These are phyloP conservation scores for Chaetomiaceae sp. DNA, from an alignment of 2,329 filamentous ascomycete genomes.

Conservation along the genomic window DNA sequence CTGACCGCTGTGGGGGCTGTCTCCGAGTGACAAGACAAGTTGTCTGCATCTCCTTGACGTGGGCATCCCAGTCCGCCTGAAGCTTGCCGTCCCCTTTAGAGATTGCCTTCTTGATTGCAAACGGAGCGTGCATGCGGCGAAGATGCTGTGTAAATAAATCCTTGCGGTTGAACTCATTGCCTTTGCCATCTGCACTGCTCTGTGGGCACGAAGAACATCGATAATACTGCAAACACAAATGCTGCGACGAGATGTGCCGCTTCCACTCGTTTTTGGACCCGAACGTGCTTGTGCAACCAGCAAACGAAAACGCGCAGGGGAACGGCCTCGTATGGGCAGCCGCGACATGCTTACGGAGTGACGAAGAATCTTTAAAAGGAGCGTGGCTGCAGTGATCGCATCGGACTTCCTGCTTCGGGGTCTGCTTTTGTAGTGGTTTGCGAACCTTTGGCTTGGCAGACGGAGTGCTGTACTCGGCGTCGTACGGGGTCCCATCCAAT, in stretches of 20 bases:
- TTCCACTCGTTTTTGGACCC: slow-evolving; percentile 98
- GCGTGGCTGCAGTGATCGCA: slow-evolving; percentile 60
- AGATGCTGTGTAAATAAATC: slow-evolving; percentile 94
- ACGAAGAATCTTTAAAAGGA: slow-evolving; percentile 64
- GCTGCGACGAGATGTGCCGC: slow-evolving; percentile 84
- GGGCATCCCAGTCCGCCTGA: slow-evolving; percentile 59
- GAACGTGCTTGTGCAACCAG: slow-evolving; percentile 79
- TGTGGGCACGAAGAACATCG: slow-evolving; percentile 59
- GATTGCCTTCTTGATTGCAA: slow-evolving; percentile 55
- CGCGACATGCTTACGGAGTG: slow-evolving; percentile 62
- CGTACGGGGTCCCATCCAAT: slow-evolving; percentile 37
- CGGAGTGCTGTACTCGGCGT: slow-evolving; percentile 34
- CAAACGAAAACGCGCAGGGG: slow-evolving; percentile 78
- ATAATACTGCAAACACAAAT: slow-evolving; percentile 67
- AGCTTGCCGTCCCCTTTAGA: slow-evolving; percentile 56
- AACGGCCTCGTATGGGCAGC: slow-evolving; percentile 70
- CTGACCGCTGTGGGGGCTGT: slow-evolving; percentile 64
- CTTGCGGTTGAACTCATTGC: slow-evolving; percentile 83
- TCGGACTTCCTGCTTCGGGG: slow-evolving; percentile 55
- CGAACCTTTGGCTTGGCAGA: slow-evolving; percentile 41
- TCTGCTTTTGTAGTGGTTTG: slow-evolving; percentile 45
- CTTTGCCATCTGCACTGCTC: slow-evolving; percentile 50
- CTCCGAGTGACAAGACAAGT: slow-evolving; percentile 70
- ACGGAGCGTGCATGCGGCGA: slow-evolving; percentile 84
- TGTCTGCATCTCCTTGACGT: slow-evolving; percentile 65